These are phyloP conservation scores for Trametes maxima DNA, from an alignment of 768 basidiomycete genomes.

Conservation along the genomic window DNA sequence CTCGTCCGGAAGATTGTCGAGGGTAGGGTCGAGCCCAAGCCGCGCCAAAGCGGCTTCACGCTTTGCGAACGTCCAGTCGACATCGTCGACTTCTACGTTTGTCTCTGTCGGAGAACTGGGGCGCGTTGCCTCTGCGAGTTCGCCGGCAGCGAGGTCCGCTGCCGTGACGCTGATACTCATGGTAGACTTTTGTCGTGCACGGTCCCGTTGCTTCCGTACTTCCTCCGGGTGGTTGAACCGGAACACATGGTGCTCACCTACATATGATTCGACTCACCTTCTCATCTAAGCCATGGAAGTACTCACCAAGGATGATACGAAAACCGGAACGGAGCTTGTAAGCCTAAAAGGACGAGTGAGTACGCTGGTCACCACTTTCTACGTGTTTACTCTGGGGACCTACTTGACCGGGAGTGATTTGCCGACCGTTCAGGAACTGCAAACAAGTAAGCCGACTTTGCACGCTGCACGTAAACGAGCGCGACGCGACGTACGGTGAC, in stretches of 20 bases:
- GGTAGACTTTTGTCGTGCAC: conserved; percentile 72
- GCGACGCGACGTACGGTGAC: conserved; percentile 65
- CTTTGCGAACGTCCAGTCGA: conserved; percentile 98
- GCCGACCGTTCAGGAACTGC: conserved; percentile 93
- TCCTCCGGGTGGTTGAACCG: conserved; percentile 96
- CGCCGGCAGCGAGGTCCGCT: conserved; percentile 60
- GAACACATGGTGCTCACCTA: conserved; percentile 96
- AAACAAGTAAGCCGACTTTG: neutral
- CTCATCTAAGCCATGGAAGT: neutral
- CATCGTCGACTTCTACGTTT: conserved; percentile 65
- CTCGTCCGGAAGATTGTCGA: conserved; percentile 92
- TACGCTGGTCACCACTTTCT: neutral
- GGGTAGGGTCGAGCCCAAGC: conserved; percentile 82
- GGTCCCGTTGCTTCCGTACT: conserved; percentile 88
- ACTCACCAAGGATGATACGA: conserved; percentile 90
- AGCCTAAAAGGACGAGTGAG: conserved; percentile 40
- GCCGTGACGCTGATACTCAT: conserved; percentile 67
- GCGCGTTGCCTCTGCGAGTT: conserved; percentile 61
- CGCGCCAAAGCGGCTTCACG: conserved; percentile 90
- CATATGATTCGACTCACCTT: conserved; percentile 4
- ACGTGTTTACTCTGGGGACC: conserved; percentile 25
- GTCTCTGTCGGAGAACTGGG: conserved; percentile 79
- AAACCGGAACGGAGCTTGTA: conserved; percentile 92
- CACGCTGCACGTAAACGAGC: neutral
- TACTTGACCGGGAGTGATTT: conserved; percentile 77